Percentiles rank a stretch among this genome's conserved stretches.
Evolutionary conservation across 345 rosid genomes (phyloP).

Genomic region (Raphanus sativus): DNA sequence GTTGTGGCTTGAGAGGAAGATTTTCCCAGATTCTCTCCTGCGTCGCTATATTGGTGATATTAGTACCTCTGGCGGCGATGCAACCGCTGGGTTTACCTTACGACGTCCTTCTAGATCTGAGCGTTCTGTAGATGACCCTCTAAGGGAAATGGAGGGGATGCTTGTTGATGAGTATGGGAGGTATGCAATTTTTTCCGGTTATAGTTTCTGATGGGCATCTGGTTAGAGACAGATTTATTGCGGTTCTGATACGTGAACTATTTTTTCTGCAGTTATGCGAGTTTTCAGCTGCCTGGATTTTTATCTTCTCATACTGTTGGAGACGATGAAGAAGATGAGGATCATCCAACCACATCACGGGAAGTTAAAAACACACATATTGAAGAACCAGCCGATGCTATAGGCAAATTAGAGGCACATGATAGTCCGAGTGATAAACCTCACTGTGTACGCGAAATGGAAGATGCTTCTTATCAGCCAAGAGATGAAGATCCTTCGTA

Average conservation of each 20-base stretch:
- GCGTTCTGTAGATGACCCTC: slow-evolving; percentile 90
- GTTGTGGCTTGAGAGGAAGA: slow-evolving; percentile 88
- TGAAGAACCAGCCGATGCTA: slow-evolving; percentile 40
- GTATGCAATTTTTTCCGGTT: slow-evolving; percentile 39
- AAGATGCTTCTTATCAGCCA: slow-evolving; percentile 70
- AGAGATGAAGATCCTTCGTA: slow-evolving; percentile 49
- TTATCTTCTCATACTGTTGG: slow-evolving; percentile 61
- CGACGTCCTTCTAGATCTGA: slow-evolving; percentile 90
- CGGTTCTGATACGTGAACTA: neutral
- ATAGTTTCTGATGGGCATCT: slow-evolving; percentile 11
- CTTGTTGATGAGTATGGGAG: slow-evolving; percentile 98
- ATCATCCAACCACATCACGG: slow-evolving; percentile 48
- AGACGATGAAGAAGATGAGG: slow-evolving; percentile 62
- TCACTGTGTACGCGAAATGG: slow-evolving; percentile 86
- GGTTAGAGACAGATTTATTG: slow-evolving; percentile 6
- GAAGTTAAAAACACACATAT: slow-evolving; percentile 46
- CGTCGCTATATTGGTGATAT: slow-evolving; percentile 76
- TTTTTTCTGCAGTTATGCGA: slow-evolving; percentile 66
- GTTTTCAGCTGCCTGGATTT: slow-evolving; percentile 81
- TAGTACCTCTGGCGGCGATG: slow-evolving; percentile 72
- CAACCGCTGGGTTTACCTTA: slow-evolving; percentile 57
- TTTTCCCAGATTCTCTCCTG: slow-evolving; percentile 78
- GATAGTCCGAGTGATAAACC: slow-evolving; percentile 60
- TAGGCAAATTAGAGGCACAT: slow-evolving; percentile 49
- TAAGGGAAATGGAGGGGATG: slow-evolving; percentile 99